Conservation (phyloP, 768 basidiomycete genomes). For the Mycena galopus region DNA sequence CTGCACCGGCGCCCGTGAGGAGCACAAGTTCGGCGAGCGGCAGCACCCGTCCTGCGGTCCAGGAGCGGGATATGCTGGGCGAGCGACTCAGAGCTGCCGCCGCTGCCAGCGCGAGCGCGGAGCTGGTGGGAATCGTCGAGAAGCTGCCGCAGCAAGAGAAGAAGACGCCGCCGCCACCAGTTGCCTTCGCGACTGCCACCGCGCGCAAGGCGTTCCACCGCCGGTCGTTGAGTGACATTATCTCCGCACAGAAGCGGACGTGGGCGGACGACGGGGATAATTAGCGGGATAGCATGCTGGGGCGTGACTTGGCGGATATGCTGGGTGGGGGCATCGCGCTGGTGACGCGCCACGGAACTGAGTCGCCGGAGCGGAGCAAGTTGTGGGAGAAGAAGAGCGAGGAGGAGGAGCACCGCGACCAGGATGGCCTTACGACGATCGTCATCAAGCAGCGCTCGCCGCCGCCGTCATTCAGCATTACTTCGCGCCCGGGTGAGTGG, state of each 20-base stretch:
- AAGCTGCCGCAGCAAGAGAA: not conserved
- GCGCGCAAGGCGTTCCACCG: constrained; percentile 35
- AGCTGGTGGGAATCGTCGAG: not conserved
- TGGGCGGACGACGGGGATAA: constrained; percentile 28
- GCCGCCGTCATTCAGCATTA: constrained; percentile 71
- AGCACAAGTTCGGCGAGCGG: constrained; percentile 3
- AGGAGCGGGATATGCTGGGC: constrained; percentile 53
- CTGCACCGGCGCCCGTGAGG: not conserved
- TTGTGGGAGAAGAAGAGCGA: constrained; percentile 3
- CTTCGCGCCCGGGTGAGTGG: constrained; percentile 74
- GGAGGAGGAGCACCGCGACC: constrained; percentile 29
- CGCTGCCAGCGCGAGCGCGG: constrained; percentile 36
- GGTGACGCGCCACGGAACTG: constrained; percentile 45
- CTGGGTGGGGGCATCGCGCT: constrained; percentile 59
- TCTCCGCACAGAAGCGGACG: not conserved
- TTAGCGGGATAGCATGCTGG: constrained; percentile 46
- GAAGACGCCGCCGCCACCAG: constrained; percentile 14
- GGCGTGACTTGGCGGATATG: constrained; percentile 56
- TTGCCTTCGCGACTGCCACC: constrained; percentile 3
- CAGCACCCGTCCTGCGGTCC: not conserved
- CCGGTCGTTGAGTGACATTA: constrained; percentile 39
- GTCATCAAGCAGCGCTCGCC: constrained; percentile 70
- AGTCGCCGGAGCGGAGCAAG: constrained; percentile 12
- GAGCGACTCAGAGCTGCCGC: constrained; percentile 58
- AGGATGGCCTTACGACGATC: constrained; percentile 62